phyloP scores from a whole-genome alignment of 73 alveolate species.

The Blepharisma japonicum region DNA sequence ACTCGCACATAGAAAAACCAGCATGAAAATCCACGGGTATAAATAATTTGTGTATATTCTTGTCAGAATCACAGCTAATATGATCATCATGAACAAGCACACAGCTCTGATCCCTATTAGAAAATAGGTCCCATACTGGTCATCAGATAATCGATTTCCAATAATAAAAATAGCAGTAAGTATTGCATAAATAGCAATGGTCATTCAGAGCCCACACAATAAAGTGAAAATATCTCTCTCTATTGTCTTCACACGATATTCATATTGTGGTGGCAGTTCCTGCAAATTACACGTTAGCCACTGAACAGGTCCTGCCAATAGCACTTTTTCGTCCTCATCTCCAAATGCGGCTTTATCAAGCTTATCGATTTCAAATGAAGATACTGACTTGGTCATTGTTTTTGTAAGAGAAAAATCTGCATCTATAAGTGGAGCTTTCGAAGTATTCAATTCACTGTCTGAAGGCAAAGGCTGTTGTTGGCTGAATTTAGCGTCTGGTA shows the following conservation, averaged over 20 bases:
- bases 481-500: neutral
- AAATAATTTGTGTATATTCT: neutral
- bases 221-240: neutral
- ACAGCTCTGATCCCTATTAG: neutral
- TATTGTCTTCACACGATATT: conserved; percentile 21
- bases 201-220: neutral
- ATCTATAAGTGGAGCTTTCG: neutral
- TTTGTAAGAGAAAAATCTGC: neutral
- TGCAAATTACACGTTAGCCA: conserved; percentile 1
- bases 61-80: neutral
- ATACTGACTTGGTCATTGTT: neutral
- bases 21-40: neutral
- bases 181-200: neutral
- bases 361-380: neutral
- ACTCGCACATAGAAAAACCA: neutral
- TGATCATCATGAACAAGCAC: neutral
- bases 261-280: conserved; percentile 5
- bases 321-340: conserved; percentile 16
- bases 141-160: neutral
- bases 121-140: neutral
- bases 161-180: neutral
- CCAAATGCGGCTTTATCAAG: too few relatives aligned
- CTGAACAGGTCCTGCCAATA: neutral
- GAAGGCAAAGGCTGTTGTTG: conserved; percentile 21
- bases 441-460: too few relatives aligned